A percentile compares a stretch with the other conserved stretches of the same genome.
Evolutionary conservation across 495 filamentous ascomycete species (phyloP).

Genomic region (Gamarada debralockiae): DNA sequence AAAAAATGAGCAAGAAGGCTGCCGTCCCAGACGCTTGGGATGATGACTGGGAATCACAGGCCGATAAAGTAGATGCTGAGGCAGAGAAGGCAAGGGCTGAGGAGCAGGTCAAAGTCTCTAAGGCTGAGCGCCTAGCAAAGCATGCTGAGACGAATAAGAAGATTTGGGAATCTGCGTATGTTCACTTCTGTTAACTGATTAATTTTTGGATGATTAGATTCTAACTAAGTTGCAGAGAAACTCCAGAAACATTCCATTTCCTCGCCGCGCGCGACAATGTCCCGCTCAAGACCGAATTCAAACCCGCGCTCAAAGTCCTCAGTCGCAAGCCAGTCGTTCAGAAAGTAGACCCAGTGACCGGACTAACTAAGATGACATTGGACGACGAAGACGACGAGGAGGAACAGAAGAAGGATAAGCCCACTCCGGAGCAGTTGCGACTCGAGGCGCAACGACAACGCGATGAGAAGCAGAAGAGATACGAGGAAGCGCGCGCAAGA

Average conservation of each 20-base stretch:
- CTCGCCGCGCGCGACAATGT: slow-evolving; percentile 61
- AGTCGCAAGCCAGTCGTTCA: slow-evolving; percentile 69
- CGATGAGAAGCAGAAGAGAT: slow-evolving; percentile 85
- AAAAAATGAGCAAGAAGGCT: slow-evolving; percentile 23
- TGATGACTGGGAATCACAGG: slow-evolving; percentile 80
- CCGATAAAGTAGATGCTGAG: slow-evolving; percentile 44
- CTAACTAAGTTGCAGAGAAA: slow-evolving; percentile 43
- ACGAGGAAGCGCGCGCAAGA: slow-evolving; percentile 78
- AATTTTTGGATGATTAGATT: not conserved
- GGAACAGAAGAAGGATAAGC: slow-evolving; percentile 45
- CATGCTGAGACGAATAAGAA: slow-evolving; percentile 79
- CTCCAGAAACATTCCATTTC: slow-evolving; percentile 67
- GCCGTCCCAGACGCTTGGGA: slow-evolving; percentile 78
- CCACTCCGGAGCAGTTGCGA: slow-evolving; percentile 67
- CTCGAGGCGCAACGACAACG: slow-evolving; percentile 67
- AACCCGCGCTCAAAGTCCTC: slow-evolving; percentile 75
- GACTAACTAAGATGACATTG: slow-evolving; percentile 35
- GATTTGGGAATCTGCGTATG: slow-evolving; percentile 86
- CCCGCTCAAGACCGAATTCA: slow-evolving; percentile 77
- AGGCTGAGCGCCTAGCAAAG: slow-evolving; percentile 72
- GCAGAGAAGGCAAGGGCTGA: slow-evolving; percentile 34
- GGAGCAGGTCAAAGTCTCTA: slow-evolving; percentile 49
- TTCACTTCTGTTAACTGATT: slow-evolving; percentile 11
- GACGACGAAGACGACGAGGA: slow-evolving; percentile 63
- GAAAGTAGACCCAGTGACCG: slow-evolving; percentile 46